Base-by-base conservation (phyloP, 441 rosid species). In the Breynia disticha region DNA sequence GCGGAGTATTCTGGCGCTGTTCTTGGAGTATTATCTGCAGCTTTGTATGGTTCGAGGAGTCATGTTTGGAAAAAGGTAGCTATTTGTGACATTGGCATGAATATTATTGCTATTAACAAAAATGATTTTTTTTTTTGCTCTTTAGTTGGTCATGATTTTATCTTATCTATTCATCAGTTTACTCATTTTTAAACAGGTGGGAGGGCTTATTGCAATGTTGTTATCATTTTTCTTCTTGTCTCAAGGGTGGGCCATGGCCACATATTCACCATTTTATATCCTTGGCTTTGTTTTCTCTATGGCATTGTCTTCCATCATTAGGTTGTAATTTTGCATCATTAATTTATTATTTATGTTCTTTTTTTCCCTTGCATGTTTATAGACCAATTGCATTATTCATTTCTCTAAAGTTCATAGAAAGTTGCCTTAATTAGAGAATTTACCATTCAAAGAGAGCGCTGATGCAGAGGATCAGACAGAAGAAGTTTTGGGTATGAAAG, bases 1-100 rank as follows among this genome's bases (percentile, higher is more conserved):
- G 82, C 84, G 24, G 98, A 91, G 81, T 91, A 91, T 77, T 88
- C 98, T 56, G 98, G 98, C 53, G 97, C 98, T 63, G 78, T 84
- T 60, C 98, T 91, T 67, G 98, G 97, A 65, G 97, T 88, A 46
- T 75, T 91, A 58, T 91, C 98, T 63, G 98, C 91, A 16, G 82
- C 79, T 52, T 70, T 91, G 42, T 88, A 83, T 75, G 91, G 98
- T 46, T 79, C 79, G 53, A 76, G 70, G 67, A 82, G 81, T 55
- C 79, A 77, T 52, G 63, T 88, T 11, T 86, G 87, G 97, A 91
- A 81, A 76, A 91, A 88, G 95, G 98, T 91, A 74, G 35, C 17
- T 54, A 48, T 67, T 46, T 18, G 37, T 45, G 37, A 50, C 53
- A 22, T 9, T 28, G 35, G n/a, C n/a, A n/a, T n/a, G n/a, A n/a